Evolutionary conservation across 1,139 yeast species (phyloP).

Genomic region (Hemisphaericaspora xylofermentans): DNA sequence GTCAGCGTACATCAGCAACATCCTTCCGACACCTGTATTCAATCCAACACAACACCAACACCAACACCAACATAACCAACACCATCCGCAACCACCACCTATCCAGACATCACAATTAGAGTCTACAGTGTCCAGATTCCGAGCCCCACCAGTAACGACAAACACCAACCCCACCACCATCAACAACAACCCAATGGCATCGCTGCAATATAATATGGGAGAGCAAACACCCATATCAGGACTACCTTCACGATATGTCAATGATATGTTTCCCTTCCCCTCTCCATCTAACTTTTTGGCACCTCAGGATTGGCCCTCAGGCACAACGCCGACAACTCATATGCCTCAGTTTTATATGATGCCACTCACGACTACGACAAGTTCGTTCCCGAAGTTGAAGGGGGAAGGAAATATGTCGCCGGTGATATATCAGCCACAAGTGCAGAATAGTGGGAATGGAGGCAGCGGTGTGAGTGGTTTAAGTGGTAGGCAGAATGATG

Average conservation of each 20-base stretch:
- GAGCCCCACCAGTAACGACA: slow-evolving; percentile 6
- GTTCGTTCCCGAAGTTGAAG: slow-evolving; percentile 2
- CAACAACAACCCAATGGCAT: neutral
- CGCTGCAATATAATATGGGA: slow-evolving; percentile 27
- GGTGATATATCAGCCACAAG: slow-evolving; percentile 4
- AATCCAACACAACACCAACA: slow-evolving; percentile 23
- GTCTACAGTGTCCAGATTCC: slow-evolving; percentile 12
- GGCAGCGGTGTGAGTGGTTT: no score
- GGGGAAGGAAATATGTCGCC: slow-evolving; percentile 7
- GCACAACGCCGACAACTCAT: slow-evolving; percentile 41
- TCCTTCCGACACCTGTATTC: slow-evolving; percentile 39
- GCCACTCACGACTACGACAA: slow-evolving; percentile 15
- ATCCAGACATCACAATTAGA: slow-evolving; percentile 10
- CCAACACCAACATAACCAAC: slow-evolving; percentile 11
- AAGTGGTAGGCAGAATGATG: slow-evolving; percentile 1
- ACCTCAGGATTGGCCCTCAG: slow-evolving; percentile 45
- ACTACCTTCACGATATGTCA: slow-evolving; percentile 41
- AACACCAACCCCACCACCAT: no score
- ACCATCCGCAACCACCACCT: slow-evolving; percentile 9
- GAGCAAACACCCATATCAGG: slow-evolving; percentile 54
- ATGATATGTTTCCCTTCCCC: slow-evolving; percentile 57
- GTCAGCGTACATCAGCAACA: slow-evolving; percentile 26
- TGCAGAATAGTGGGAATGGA: slow-evolving; percentile 1
- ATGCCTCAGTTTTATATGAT: slow-evolving; percentile 32
- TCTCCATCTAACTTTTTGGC: slow-evolving; percentile 43